Base-by-base conservation (phyloP, 106 monocot genomes). In the Dendrobium huoshanense region DNA sequence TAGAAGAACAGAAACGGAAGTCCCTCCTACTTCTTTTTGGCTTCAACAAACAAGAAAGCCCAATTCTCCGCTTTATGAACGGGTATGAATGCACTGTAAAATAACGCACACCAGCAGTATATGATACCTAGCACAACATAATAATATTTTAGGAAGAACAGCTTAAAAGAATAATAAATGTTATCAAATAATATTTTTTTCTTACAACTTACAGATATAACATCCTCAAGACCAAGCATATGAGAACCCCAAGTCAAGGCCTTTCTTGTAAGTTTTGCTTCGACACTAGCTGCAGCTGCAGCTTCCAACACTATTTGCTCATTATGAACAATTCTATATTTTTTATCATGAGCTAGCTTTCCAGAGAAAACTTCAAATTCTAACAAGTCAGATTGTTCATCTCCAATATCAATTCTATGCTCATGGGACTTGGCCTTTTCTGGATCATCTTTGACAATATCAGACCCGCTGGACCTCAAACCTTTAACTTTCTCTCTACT, bases 231-330 rank as follows among this genome's bases (percentile, higher is more conserved):
- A 54, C 75, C 41, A 18, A 99, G 84, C 79, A 93, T 75, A 80
- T 86, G 84, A 80, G 89, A 87, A 82, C 99, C 99, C 99, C 99
- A 95, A 58, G 87, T 80, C 40, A 99, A 74, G 45, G 93, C 91
- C 80, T 95, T 93, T 77, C 85, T 91, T 70, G 93, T 93, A 77
- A 99, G 95, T 80, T 82, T 99, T 48, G 93, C 89, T 89, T 99
- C 90, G 65, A 83, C 80, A 51, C 73, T 61, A 77, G 89, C 83
- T 58, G 72, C 75, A 19, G 77, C 83, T 59, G 56, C 58, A 76
- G 72, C 41, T 81, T 81, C 83, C 8, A 86, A 72, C 40, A 70
- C 88, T 78, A 75, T 78, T 67, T 87, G 48, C 22, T 67, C 73
- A 80, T 86, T 78, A 61, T 73, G 41, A 80, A 54, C 75, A 9